Percentiles rank a stretch among this genome's conserved stretches.
phyloP scores from a whole-genome alignment of 2,329 filamentous ascomycete species.

The Epicoccum nigrum region DNA sequence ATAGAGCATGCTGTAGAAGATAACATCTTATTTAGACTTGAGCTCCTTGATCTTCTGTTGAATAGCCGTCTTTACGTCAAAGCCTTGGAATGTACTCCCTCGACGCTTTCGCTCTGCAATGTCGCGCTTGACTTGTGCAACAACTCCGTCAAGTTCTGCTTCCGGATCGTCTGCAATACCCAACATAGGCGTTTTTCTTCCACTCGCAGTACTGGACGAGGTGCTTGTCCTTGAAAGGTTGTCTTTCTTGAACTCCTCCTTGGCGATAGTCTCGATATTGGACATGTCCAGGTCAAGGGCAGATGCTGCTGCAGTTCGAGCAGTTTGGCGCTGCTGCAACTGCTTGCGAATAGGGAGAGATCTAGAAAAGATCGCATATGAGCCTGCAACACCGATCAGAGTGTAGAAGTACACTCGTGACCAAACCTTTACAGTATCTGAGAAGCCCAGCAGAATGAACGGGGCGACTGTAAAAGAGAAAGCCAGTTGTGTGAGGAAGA shows the following conservation, averaged over 20 bases:
- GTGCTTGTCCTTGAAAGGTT: slow-evolving; percentile 59
- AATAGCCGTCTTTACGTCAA: slow-evolving; percentile 46
- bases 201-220: slow-evolving; percentile 58
- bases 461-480: slow-evolving; percentile 84
- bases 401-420: slow-evolving; percentile 87
- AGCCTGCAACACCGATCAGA: slow-evolving; percentile 67
- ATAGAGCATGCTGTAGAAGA: too few species aligned
- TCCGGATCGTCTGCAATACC: slow-evolving; percentile 80
- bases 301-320: slow-evolving; percentile 28
- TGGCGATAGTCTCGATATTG: slow-evolving; percentile 38
- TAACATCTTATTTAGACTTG: slow-evolving; percentile 18
- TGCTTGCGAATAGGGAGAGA: slow-evolving; percentile 67
- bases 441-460: slow-evolving; percentile 80
- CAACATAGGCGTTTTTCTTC: slow-evolving; percentile 66
- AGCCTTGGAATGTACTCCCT: slow-evolving; percentile 46
- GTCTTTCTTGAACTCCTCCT: slow-evolving; percentile 44
- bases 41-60: slow-evolving; percentile 46
- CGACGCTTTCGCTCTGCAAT: slow-evolving; percentile 65
- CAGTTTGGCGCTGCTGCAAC: slow-evolving; percentile 45
- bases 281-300: slow-evolving; percentile 30
- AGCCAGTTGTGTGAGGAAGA: slow-evolving; percentile 76
- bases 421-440: slow-evolving; percentile 77
- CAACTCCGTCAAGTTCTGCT: slow-evolving; percentile 76
- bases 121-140: slow-evolving; percentile 75
- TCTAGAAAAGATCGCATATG: slow-evolving; percentile 78